phyloP scores from a whole-genome alignment of 2,329 filamentous ascomycete species.

The Aspergillus tanneri region DNA sequence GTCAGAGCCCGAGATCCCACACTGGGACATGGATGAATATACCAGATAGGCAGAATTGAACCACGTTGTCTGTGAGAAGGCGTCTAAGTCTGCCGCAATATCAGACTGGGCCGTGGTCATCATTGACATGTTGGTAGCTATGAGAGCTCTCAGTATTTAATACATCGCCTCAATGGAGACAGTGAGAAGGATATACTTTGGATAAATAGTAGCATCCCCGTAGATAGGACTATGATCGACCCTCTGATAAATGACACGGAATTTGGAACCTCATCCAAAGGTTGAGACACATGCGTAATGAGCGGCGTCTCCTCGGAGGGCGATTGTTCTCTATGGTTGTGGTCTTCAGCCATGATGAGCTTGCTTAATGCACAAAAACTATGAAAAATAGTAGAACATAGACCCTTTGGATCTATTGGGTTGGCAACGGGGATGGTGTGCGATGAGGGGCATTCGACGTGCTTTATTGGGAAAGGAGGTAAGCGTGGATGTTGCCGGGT shows the following conservation, averaged over 20 bases:
- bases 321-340: neutral
- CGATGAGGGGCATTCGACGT: neutral
- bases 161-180: neutral
- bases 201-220: constrained; percentile 20
- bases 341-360: neutral
- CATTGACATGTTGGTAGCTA: constrained; percentile 71
- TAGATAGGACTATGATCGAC: constrained; percentile 13
- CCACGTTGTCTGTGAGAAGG: constrained; percentile 73
- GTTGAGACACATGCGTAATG: neutral
- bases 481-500: neutral
- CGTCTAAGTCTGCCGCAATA: constrained; percentile 72
- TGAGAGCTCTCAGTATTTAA: neutral
- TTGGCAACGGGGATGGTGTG: neutral
- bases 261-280: neutral
- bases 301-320: constrained; percentile 4
- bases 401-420: neutral
- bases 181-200: constrained; percentile 12
- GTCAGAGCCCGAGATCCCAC: neutral
- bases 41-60: constrained; percentile 75
- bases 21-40: constrained; percentile 6
- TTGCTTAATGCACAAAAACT: neutral
- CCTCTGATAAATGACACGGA: constrained; percentile 14
- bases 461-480: neutral
- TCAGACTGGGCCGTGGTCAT: constrained; percentile 77
- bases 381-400: neutral